phyloP scores from a whole-genome alignment of 2,329 filamentous ascomycete species.

The Zymoseptoria crescenta region DNA sequence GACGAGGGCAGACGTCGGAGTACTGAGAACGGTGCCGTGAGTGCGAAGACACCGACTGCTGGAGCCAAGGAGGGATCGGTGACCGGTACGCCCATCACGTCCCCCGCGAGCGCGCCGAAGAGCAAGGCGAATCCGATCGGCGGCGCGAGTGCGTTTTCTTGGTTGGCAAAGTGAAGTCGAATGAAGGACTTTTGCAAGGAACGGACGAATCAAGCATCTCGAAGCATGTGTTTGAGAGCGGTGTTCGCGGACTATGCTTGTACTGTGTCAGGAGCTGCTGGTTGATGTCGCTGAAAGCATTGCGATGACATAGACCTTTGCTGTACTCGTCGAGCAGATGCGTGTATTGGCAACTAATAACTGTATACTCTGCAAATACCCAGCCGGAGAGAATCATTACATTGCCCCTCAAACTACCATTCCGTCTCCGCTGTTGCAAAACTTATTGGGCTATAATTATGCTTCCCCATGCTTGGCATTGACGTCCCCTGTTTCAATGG shows the following conservation, averaged over 20 bases:
- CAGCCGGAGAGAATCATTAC: background rate
- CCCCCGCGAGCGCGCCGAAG: conserved; percentile 19
- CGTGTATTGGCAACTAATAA: background rate
- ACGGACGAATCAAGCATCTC: background rate
- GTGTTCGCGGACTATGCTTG: background rate
- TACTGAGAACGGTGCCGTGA: conserved; percentile 10
- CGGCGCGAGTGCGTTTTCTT: conserved; percentile 87
- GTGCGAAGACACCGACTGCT: conserved; percentile 5
- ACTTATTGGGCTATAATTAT: too few relatives aligned
- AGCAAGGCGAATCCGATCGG: conserved; percentile 69
- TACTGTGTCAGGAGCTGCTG: background rate
- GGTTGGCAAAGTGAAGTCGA: conserved; percentile 48
- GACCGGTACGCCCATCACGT: conserved; percentile 3
- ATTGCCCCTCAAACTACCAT: background rate
- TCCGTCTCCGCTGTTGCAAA: background rate
- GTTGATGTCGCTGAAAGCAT: background rate
- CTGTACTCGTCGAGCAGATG: background rate
- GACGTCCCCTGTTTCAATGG: background rate
- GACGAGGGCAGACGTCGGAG: conserved; percentile 37
- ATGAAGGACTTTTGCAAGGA: background rate
- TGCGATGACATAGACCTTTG: background rate
- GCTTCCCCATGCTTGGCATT: background rate
- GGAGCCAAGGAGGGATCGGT: conserved; percentile 2
- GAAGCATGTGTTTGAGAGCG: background rate
- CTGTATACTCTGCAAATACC: background rate